phyloP scores from a whole-genome alignment of 2,329 filamentous ascomycete genomes.

The Aspergillus melleus region DNA sequence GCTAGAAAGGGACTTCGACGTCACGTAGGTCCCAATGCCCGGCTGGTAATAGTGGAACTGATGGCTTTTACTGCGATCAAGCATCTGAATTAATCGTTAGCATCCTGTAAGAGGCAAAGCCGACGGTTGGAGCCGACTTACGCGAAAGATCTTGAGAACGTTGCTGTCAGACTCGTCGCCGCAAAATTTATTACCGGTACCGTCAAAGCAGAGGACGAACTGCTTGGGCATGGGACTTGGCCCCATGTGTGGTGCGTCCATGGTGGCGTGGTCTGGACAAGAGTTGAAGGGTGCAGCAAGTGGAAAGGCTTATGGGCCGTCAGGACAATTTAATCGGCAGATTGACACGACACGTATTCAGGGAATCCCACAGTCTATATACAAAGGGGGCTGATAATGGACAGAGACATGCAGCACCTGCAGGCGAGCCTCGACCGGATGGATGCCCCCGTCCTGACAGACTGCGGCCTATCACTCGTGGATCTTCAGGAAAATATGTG shows the following conservation, averaged over 20 bases:
- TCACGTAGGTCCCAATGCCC: conserved; percentile 48
- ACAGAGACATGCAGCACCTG: conserved; percentile 7
- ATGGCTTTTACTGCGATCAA: conserved; percentile 40
- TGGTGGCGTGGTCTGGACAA: background rate
- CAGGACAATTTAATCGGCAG: conserved; percentile 2
- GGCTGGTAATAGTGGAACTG: conserved; percentile 47
- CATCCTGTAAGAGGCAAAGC: conserved; percentile 1
- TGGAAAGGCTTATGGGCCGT: background rate
- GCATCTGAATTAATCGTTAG: conserved; percentile 30
- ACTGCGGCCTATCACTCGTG: conserved; percentile 1
- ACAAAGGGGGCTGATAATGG: background rate
- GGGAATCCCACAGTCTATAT: conserved; percentile 5
- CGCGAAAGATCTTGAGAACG: conserved; percentile 48
- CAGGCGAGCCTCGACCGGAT: conserved; percentile 4
- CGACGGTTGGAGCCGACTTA: conserved; percentile 22
- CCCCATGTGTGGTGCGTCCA: conserved; percentile 10
- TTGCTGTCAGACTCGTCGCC: conserved; percentile 49
- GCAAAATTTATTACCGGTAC: conserved; percentile 46
- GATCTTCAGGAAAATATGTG: conserved; percentile 1
- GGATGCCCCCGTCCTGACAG: background rate
- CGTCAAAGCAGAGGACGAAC: conserved; percentile 47
- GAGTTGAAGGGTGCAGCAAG: background rate
- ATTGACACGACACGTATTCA: background rate
- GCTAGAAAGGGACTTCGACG: conserved; percentile 31
- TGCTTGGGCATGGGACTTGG: conserved; percentile 29